Evolutionary conservation across 148 eudicot genomes (phyloP), one percentile per base, ranked within the genome.

Genomic region (Heliamphora exappendiculata): DNA sequence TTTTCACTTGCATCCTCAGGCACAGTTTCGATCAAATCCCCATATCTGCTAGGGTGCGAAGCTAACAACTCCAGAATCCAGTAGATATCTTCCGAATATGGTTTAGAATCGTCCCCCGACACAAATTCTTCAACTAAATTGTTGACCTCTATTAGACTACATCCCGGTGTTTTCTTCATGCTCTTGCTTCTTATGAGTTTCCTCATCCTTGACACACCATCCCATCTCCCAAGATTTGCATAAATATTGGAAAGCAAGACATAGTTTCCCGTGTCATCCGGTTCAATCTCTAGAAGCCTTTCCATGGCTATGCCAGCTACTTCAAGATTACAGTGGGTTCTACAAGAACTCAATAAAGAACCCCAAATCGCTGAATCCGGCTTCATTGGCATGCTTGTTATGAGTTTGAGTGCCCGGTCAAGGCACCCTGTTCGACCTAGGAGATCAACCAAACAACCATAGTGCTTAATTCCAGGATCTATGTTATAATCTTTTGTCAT

Each of bases 361-460:
- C 69, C 84, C 91, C 91, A 88, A 47, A 81, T 70, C 24, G 81
- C 84, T 66, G 87, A 84, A 58, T 88, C 86, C 7, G 87, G 85
- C 57, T 81, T 60, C 76, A 80, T 84, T 5, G 91, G 91, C 87
- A 84, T 86, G 39, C 63, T 53, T 14, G 42, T 67, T 5, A 86
- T 82, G 65, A 84, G 26, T 42, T 82, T 77, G 33, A 86, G 70
- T 41, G 88, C 88, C 60, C 73, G 83, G 2, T 58, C 74, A 66
- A 84, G 66, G 66, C 47, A 31, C 24, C 91, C 87, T 7, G 81
- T 78, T 67, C 76, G 79, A 42, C 89, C 91, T 69, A 88, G 36
- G 67, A 82, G 64, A 57, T 80, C 84, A 44, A 88, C 84, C 80
- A 88, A 78, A 78, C 89, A 86, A 60, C 89, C 82, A 77, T 84